A percentile compares a stretch with the other conserved stretches of the same genome.
Conservation (phyloP, 2,329 filamentous ascomycete genomes). For the Fusarium secorum region DNA sequence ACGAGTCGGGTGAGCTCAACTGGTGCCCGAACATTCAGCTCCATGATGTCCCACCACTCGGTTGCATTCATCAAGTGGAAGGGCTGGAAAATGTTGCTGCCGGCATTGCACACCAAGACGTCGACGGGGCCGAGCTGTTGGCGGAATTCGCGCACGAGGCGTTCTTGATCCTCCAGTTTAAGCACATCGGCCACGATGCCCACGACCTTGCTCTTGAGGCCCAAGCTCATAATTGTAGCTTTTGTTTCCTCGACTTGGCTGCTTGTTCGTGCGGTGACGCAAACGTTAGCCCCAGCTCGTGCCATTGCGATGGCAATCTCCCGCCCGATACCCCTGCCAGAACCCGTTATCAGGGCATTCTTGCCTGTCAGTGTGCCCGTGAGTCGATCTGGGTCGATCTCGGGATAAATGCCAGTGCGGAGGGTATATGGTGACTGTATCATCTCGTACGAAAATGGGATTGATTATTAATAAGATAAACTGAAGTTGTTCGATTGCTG, state of each 20-base stretch:
- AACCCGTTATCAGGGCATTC: background rate
- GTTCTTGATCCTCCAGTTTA: background rate
- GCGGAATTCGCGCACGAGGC: background rate
- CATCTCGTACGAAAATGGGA: background rate
- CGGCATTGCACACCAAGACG: background rate
- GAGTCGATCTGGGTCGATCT: background rate
- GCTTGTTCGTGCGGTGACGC: background rate
- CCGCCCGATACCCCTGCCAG: background rate
- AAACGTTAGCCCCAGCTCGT: background rate
- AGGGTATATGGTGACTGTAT: background rate
- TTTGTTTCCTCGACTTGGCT: background rate
- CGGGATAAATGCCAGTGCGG: background rate
- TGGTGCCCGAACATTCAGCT: background rate
- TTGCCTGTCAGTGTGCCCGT: background rate
- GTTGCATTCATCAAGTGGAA: background rate
- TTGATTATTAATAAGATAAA: too few relatives aligned
- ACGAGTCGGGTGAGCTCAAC: background rate
- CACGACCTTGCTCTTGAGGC: background rate
- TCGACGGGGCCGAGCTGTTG: background rate
- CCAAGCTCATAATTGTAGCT: background rate
- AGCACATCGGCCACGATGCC: background rate
- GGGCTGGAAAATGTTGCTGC: background rate
- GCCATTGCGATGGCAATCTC: background rate
- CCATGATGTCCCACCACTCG: background rate
- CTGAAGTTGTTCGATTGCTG: accelerated